Conservation (phyloP, 1,139 yeast species). For the Lodderomyces parapsilosis region DNA sequence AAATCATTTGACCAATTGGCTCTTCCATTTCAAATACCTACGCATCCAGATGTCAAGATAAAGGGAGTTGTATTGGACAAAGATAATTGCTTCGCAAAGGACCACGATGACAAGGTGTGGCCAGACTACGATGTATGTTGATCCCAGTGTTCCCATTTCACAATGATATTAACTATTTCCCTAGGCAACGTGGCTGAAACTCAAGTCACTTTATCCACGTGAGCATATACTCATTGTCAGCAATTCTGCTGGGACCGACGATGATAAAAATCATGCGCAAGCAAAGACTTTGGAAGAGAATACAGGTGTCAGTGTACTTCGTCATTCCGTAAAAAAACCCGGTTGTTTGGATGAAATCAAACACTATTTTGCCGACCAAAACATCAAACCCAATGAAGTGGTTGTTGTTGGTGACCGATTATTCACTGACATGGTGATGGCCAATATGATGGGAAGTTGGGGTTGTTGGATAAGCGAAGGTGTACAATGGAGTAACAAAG, state of each 20-base stretch:
- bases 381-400: slow-evolving; percentile 60
- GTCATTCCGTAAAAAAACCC: slow-evolving; percentile 84
- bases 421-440: slow-evolving; percentile 91
- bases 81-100: slow-evolving; percentile 91
- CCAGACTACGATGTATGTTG: slow-evolving; percentile 53
- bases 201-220: slow-evolving; percentile 59
- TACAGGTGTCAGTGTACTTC: slow-evolving; percentile 75
- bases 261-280: slow-evolving; percentile 61
- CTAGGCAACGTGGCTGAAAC: slow-evolving; percentile 53
- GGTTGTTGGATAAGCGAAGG: slow-evolving; percentile 85
- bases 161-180: slow-evolving; percentile 4
- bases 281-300: slow-evolving; percentile 63
- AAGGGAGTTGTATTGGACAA: slow-evolving; percentile 88
- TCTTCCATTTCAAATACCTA: slow-evolving; percentile 41
- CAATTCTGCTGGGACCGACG: slow-evolving; percentile 91
- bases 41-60: slow-evolving; percentile 35
- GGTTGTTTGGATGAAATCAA: slow-evolving; percentile 78
- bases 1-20: slow-evolving; percentile 63
- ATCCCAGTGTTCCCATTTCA: not conserved
- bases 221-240: slow-evolving; percentile 77
- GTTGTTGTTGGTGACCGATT: slow-evolving; percentile 89
- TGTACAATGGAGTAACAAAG: slow-evolving; percentile 53
- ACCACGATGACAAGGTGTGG: slow-evolving; percentile 79
- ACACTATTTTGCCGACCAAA: slow-evolving; percentile 51
- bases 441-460: slow-evolving; percentile 86